Evolutionary conservation across 2,329 filamentous ascomycete species (phyloP).

Genomic region (Fusarium burgessii): DNA sequence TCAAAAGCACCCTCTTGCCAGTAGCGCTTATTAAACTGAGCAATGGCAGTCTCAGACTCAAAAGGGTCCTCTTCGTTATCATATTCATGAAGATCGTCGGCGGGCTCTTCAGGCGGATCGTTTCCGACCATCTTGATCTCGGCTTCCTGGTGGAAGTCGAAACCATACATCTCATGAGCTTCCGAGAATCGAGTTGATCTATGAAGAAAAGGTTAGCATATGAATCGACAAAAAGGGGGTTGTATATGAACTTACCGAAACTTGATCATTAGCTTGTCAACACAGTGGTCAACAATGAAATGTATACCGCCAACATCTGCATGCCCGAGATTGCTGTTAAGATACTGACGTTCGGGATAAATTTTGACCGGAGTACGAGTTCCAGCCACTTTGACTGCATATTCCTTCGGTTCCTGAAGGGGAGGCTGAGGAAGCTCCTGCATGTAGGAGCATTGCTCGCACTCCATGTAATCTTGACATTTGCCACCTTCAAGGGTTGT

Average conservation of each 20-base stretch:
- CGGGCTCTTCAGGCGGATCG: background rate
- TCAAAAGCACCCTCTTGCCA: constrained; percentile 7
- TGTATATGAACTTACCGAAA: constrained; percentile 23
- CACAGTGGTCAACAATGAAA: constrained; percentile 28
- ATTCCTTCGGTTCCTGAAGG: background rate
- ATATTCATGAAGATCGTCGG: background rate
- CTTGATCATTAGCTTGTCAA: constrained; percentile 12
- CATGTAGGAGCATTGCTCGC: constrained; percentile 13
- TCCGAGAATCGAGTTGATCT: constrained; percentile 37
- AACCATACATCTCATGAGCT: constrained; percentile 19
- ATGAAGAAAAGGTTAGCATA: constrained; percentile 8
- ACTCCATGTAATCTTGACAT: constrained; percentile 11
- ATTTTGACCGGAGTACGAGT: constrained; percentile 18
- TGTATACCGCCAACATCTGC: constrained; percentile 28
- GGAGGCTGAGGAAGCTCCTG: background rate
- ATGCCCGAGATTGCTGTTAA: constrained; percentile 25
- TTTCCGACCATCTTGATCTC: background rate
- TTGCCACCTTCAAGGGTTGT: constrained; percentile 9
- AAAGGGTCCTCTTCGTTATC: background rate
- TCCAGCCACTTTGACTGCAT: constrained; percentile 9
- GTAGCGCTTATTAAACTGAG: background rate
- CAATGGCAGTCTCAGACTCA: too few species aligned
- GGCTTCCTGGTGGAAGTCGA: constrained; percentile 5
- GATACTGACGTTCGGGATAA: constrained; percentile 18
- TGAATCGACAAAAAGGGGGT: background rate